Evolutionary conservation across 495 filamentous ascomycete genomes (phyloP).

Genomic region (Pseudoneurospora amorphoporcata): DNA sequence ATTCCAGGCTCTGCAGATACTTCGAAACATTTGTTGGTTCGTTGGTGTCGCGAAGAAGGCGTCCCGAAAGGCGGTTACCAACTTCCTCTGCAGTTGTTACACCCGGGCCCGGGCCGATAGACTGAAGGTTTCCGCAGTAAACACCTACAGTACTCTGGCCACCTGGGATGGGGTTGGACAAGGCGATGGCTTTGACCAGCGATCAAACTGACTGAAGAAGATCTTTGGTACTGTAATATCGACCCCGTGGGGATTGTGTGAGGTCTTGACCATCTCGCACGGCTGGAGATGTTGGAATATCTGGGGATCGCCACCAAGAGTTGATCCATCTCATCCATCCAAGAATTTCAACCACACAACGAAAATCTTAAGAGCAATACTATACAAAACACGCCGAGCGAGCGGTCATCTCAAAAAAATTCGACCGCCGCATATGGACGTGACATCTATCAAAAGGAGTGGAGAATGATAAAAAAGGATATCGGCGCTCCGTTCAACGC

Average conservation of each 20-base stretch:
- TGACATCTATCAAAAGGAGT: neutral
- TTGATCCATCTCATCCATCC: neutral
- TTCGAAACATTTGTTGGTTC: neutral
- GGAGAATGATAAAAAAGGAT: neutral
- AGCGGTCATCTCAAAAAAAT: neutral
- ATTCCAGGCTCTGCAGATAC: neutral
- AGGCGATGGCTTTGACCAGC: neutral
- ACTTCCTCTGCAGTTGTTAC: neutral
- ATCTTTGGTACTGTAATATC: neutral
- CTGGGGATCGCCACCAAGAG: neutral
- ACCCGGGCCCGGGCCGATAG: neutral
- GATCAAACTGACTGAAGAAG: neutral
- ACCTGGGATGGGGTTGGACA: neutral
- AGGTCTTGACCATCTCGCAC: neutral
- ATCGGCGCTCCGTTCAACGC: neutral
- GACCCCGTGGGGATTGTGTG: neutral
- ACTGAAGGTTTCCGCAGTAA: neutral
- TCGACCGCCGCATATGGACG: neutral
- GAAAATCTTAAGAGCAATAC: neutral
- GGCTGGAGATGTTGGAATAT: neutral
- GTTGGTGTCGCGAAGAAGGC: neutral
- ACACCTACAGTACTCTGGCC: neutral
- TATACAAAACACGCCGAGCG: neutral
- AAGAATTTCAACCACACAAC: neutral
- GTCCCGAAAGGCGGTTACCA: neutral